Base-by-base conservation (phyloP, 192 early-diverging fungal species). In the Spizellomyces punctatus region DNA sequence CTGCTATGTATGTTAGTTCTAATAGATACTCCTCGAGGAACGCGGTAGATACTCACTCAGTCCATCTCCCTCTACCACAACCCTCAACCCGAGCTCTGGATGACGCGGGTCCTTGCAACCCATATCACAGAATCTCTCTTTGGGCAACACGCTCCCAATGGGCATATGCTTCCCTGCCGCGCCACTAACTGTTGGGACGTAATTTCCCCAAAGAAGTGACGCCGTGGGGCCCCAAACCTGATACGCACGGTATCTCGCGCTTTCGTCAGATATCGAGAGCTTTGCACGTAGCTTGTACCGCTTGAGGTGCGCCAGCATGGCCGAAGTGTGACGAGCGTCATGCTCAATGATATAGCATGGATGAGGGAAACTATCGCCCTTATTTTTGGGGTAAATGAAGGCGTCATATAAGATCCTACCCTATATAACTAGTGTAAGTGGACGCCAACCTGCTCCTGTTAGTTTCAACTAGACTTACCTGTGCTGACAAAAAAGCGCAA, bases 321-420 rank as follows among this genome's bases (percentile, higher is more conserved):
- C 74, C 6, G 71, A 75, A 14, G 81, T 75, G 10, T 75, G 84
- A 5, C 78, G 77, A n/a, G 83, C 78, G 66, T 92, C 91, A 21
- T 87, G 88, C 58, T 98, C 95, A 19, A 98, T 78, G 43, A 96
- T 71, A 73, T 85, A 95, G 45, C 73, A 80, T 1, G 89, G 87
- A 55, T 90, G 88, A 44, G 88, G 87, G 48, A 91, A 90, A 27
- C 85, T 83, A 41, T 67, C 75, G 10, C 81, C 82, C 0, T 61
- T 58, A 78, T 92, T 91, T 22, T 80, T 65, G 5, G 91, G 91
- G 77, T 96, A 92, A 21, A 99, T 86, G 69, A 99, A 95, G 21
- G 89, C 89, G 74, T 99, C 96, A 58, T 85, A 92, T 12, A 99
- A 77, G 41, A 96, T 80, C 46, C 96, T 87, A 16, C 96, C 96